Evolutionary conservation across 2,329 filamentous ascomycete species (phyloP).

Genomic region (Penicillium sp.): DNA sequence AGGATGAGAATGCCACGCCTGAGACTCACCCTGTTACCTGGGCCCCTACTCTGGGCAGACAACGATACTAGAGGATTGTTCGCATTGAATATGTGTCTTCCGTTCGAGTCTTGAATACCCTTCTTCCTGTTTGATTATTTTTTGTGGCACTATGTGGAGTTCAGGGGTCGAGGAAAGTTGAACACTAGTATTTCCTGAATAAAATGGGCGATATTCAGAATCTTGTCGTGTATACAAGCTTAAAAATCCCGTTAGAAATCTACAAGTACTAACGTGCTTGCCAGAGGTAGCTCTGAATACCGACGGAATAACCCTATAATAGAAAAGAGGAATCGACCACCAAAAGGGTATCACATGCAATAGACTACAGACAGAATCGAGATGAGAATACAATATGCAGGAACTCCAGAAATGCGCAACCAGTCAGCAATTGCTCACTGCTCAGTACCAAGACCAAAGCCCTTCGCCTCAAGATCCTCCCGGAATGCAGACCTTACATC

Average conservation of each 20-base stretch:
- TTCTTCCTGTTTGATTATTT: constrained; percentile 20
- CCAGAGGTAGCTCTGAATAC: not conserved
- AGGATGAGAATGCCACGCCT: constrained; percentile 83
- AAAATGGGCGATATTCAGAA: not conserved
- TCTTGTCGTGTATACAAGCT: not conserved
- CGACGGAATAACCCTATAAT: not conserved
- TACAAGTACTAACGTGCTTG: not conserved
- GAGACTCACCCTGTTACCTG: constrained; percentile 91
- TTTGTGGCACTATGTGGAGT: constrained; percentile 31
- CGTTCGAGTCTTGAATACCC: constrained; percentile 23
- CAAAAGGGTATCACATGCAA: constrained; percentile 16
- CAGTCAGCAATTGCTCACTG: constrained; percentile 16
- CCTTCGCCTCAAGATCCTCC: constrained; percentile 83
- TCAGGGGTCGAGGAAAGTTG: constrained; percentile 19
- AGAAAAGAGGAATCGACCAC: not conserved
- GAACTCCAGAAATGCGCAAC: constrained; percentile 12
- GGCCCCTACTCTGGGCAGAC: constrained; percentile 75
- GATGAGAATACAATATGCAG: not conserved
- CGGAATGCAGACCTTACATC: constrained; percentile 84
- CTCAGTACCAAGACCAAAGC: constrained; percentile 62
- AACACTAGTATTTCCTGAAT: not conserved
- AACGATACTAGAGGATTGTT: constrained; percentile 61
- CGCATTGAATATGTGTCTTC: constrained; percentile 1
- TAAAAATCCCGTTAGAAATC: not conserved
- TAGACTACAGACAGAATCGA: not conserved